Percentiles rank a stretch among this genome's conserved stretches.
Evolutionary conservation across 2,329 filamentous ascomycete genomes (phyloP).

Genomic region (Stenocarpella maydis): DNA sequence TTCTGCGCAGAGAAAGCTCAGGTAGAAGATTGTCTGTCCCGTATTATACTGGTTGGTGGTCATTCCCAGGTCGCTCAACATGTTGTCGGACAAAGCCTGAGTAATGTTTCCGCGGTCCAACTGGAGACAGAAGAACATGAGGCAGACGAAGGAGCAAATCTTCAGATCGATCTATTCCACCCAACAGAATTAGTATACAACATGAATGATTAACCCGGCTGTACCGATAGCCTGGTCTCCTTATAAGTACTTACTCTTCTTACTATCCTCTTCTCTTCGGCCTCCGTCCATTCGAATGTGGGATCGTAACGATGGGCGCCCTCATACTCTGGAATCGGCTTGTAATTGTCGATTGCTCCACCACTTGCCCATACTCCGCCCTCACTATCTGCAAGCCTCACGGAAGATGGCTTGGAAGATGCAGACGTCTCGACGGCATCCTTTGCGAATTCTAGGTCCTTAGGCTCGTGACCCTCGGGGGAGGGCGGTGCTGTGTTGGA

Average conservation of each 20-base stretch:
- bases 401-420: constrained; percentile 9
- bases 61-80: constrained; percentile 43
- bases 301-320: constrained; percentile 67
- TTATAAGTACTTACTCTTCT: constrained; percentile 52
- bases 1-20: constrained; percentile 60
- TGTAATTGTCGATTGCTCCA: constrained; percentile 46
- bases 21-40: constrained; percentile 58
- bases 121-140: constrained; percentile 49
- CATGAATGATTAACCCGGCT: too few relatives aligned
- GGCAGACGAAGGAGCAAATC: constrained; percentile 45
- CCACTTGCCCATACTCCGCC: constrained; percentile 32
- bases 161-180: constrained; percentile 42
- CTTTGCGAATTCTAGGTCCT: constrained; percentile 29
- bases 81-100: constrained; percentile 47
- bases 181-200: neutral
- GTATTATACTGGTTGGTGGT: constrained; percentile 54
- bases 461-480: constrained; percentile 15
- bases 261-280: constrained; percentile 64
- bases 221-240: neutral
- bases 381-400: constrained; percentile 30
- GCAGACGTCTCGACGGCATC: constrained; percentile 6
- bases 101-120: constrained; percentile 48
- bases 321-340: constrained; percentile 64
- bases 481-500: neutral
- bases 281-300: constrained; percentile 60